Evolutionary conservation across 257 asterid species (phyloP).

Genomic region (Nicotiana undulata): DNA sequence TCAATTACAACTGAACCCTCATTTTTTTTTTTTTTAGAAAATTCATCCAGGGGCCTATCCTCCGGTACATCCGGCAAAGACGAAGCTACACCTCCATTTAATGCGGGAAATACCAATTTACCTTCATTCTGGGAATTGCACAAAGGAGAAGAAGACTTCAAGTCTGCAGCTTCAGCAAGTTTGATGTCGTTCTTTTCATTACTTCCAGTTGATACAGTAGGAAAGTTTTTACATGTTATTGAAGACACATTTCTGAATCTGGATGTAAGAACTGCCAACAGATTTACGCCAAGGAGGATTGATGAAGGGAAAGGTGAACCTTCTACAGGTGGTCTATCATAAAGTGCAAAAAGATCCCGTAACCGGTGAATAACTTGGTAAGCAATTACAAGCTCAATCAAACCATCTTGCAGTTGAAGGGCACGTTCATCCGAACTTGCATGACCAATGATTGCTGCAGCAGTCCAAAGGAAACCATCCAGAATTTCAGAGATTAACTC

Average conservation of each 20-base stretch:
- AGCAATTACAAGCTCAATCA: conserved; percentile 78
- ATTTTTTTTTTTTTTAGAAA: conserved; percentile 17
- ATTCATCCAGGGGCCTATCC: conserved; percentile 36
- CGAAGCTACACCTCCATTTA: conserved; percentile 15
- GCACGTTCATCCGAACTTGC: conserved; percentile 51
- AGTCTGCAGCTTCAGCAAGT: conserved; percentile 29
- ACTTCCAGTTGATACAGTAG: conserved; percentile 24
- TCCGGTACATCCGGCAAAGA: conserved; percentile 43
- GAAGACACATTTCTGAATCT: conserved; percentile 61
- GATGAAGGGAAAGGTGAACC: conserved; percentile 96
- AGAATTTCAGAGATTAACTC: conserved; percentile 71
- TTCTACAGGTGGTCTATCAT: conserved; percentile 95
- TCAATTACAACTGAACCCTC: conserved; percentile 11
- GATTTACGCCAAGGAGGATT: conserved; percentile 73
- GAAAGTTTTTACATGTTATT: conserved; percentile 66
- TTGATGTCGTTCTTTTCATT: conserved; percentile 18
- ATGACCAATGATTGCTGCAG: conserved; percentile 72
- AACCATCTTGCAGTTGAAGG: conserved; percentile 82
- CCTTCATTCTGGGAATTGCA: conserved; percentile 18
- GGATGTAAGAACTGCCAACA: conserved; percentile 74
- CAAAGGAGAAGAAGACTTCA: conserved; percentile 17
- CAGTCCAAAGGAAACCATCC: conserved; percentile 75
- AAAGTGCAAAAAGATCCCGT: conserved; percentile 93
- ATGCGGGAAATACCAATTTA: conserved; percentile 5
- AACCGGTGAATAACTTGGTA: conserved; percentile 88